A percentile compares a stretch with the other conserved stretches of the same genome.
phyloP scores from a whole-genome alignment of 2,329 filamentous ascomycete genomes.

The Claviceps digitariae region DNA sequence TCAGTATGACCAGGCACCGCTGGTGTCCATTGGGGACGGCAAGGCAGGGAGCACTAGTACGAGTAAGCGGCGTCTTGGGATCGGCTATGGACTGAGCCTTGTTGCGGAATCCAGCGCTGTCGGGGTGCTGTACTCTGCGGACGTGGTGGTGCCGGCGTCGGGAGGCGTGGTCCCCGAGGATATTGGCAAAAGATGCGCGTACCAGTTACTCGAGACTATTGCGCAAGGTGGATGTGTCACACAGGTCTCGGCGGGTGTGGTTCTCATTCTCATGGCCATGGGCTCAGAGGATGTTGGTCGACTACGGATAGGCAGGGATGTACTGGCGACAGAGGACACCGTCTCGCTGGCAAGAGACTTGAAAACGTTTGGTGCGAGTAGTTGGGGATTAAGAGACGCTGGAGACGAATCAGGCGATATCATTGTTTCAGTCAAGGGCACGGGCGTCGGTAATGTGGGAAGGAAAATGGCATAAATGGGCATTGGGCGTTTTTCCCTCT shows the following conservation, averaged over 20 bases:
- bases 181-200: constrained; percentile 75
- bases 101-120: constrained; percentile 80
- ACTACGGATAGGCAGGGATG: constrained; percentile 65
- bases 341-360: constrained; percentile 74
- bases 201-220: constrained; percentile 75
- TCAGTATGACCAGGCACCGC: constrained; percentile 55
- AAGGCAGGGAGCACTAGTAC: constrained; percentile 30
- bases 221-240: constrained; percentile 72
- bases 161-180: constrained; percentile 84
- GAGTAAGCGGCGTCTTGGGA: constrained; percentile 53
- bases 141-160: constrained; percentile 58
- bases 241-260: constrained; percentile 54
- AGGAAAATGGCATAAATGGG: constrained; percentile 59
- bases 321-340: constrained; percentile 68
- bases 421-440: constrained; percentile 81
- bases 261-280: constrained; percentile 93
- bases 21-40: constrained; percentile 36
- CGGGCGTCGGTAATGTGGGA: constrained; percentile 87
- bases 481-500: background rate
- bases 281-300: constrained; percentile 90
- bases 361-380: constrained; percentile 75
- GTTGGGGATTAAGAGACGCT: constrained; percentile 76
- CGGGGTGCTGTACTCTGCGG: constrained; percentile 77
- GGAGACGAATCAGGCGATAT: constrained; percentile 57
- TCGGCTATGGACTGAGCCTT: constrained; percentile 82